phyloP scores from a whole-genome alignment of 768 basidiomycete genomes.

The Trametes elegans region DNA sequence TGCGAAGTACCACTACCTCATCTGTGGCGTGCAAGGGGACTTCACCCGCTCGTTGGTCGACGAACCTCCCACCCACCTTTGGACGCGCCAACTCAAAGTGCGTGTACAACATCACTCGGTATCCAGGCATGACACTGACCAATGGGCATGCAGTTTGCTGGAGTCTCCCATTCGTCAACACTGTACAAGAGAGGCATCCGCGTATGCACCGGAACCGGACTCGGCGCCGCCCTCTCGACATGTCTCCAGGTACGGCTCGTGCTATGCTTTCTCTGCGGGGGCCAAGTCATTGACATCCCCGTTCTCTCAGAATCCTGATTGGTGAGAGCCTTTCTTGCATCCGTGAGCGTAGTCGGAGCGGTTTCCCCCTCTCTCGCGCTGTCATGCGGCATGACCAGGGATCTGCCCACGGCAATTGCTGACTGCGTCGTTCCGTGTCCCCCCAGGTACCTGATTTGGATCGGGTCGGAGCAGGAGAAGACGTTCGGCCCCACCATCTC shows the following conservation, averaged over 20 bases:
- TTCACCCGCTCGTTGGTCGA: constrained; percentile 43
- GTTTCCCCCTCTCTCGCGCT: constrained; percentile 1
- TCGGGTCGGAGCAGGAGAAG: constrained; percentile 44
- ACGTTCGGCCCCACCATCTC: constrained; percentile 43
- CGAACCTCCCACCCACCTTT: constrained; percentile 38
- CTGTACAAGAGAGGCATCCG: constrained; percentile 45
- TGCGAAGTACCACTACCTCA: constrained; percentile 42
- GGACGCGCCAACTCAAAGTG: constrained; percentile 46
- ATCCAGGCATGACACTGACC: neutral
- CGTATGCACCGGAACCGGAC: constrained; percentile 44
- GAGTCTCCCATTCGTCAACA: constrained; percentile 42
- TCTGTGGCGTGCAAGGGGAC: constrained; percentile 46
- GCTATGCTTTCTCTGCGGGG: neutral
- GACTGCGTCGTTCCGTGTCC: neutral
- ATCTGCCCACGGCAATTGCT: neutral
- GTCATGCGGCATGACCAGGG: neutral
- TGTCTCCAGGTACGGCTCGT: constrained; percentile 35
- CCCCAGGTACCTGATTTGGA: constrained; percentile 41
- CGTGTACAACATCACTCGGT: neutral
- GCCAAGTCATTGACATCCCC: neutral
- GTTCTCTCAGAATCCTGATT: constrained; percentile 30
- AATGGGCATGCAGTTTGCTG: constrained; percentile 34
- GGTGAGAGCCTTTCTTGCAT: constrained; percentile 27
- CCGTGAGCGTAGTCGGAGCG: neutral
- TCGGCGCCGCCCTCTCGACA: constrained; percentile 44